Evolutionary conservation across 768 basidiomycete species (phyloP).

Genomic region (Tulasnella sp.): DNA sequence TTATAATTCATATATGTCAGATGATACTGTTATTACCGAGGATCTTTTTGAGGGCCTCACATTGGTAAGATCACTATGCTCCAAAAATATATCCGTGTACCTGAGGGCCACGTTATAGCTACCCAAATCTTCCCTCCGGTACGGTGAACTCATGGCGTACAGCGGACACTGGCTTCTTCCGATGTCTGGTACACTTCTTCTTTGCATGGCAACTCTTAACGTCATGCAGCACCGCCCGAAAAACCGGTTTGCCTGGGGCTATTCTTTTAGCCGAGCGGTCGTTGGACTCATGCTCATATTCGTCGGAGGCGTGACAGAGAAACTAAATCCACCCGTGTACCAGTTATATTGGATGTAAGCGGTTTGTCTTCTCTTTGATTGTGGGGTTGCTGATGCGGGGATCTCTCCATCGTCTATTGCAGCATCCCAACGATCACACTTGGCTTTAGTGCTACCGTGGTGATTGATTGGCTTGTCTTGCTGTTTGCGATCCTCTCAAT

Average conservation of each 20-base stretch:
- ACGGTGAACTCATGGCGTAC: background rate
- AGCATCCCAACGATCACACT: background rate
- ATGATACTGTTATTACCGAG: background rate
- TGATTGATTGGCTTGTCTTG: background rate
- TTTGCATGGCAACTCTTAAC: background rate
- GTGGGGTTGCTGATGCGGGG: too few relatives aligned
- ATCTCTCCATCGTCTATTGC: too few relatives aligned
- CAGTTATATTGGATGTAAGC: too few relatives aligned
- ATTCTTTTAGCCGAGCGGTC: background rate
- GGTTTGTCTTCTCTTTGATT: too few relatives aligned
- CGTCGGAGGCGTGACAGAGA: background rate
- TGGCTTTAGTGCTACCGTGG: background rate
- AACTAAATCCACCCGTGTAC: too few relatives aligned
- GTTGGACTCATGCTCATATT: background rate
- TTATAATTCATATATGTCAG: too few relatives aligned
- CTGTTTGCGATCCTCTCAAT: background rate
- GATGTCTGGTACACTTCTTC: background rate
- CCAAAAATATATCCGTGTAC: too few relatives aligned
- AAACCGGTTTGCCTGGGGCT: background rate
- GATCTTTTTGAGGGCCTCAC: too few relatives aligned
- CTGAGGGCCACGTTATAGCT: too few relatives aligned
- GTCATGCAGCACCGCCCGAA: background rate
- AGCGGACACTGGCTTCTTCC: background rate
- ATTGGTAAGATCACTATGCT: too few relatives aligned
- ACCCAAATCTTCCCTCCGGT: too few relatives aligned